These are phyloP conservation scores for Fulvia fulva DNA, from an alignment of 2,329 filamentous ascomycete genomes.

Conservation along the genomic window DNA sequence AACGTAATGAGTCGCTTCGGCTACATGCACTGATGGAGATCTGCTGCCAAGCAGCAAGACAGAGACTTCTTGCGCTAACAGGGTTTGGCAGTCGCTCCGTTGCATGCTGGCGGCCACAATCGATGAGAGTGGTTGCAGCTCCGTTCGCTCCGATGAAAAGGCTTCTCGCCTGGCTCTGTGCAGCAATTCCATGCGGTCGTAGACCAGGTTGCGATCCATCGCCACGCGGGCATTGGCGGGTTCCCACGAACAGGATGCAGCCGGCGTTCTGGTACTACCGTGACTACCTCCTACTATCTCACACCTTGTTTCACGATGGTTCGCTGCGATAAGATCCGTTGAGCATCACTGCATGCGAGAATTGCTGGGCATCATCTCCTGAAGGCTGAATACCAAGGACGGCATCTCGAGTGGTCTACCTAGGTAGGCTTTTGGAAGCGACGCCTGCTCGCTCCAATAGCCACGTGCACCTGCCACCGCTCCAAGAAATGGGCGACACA, in stretches of 20 bases:
- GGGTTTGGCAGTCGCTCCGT: neutral
- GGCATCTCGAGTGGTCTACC: too few relatives aligned
- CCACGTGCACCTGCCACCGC: too few relatives aligned
- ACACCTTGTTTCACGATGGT: neutral
- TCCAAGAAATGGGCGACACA: too few relatives aligned
- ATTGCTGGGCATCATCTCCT: too few relatives aligned
- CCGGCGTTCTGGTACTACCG: neutral
- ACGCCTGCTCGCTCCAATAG: too few relatives aligned
- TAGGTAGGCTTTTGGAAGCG: too few relatives aligned
- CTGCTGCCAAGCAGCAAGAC: neutral
- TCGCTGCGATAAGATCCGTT: neutral
- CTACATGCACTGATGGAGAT: neutral
- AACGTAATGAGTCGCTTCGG: neutral
- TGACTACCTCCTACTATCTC: neutral
- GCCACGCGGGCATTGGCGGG: neutral
- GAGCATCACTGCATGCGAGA: too few relatives aligned
- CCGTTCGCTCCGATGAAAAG: neutral
- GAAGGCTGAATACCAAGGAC: too few relatives aligned
- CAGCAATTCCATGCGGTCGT: constrained; percentile 7
- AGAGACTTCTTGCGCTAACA: constrained; percentile 1
- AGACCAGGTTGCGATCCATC: neutral
- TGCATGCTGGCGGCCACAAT: neutral
- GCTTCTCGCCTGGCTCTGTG: neutral
- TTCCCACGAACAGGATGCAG: neutral
- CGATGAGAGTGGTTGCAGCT: constrained; percentile 6